These are phyloP conservation scores for Trichoderma sp. DNA, from an alignment of 2,329 filamentous ascomycete species.

Conservation along the genomic window DNA sequence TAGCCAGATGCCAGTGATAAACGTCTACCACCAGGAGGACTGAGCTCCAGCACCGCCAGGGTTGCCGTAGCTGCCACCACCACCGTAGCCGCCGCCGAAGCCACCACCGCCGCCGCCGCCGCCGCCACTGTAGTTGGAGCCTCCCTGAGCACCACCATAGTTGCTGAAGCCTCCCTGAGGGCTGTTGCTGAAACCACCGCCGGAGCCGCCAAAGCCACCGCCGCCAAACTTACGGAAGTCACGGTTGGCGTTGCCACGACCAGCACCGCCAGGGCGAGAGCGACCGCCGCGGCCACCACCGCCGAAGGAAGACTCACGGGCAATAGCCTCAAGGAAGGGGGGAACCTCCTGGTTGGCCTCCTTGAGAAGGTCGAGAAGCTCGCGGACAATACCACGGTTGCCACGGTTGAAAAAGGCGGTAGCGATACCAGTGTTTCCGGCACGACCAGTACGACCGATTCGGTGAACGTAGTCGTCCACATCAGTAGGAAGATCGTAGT, in stretches of 20 bases:
- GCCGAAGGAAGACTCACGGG: constrained; percentile 86
- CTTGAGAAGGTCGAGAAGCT: constrained; percentile 96
- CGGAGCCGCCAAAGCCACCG: constrained; percentile 50
- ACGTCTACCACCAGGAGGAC: constrained; percentile 67
- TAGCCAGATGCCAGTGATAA: not conserved
- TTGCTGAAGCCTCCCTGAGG: constrained; percentile 40
- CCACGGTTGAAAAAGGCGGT: constrained; percentile 99
- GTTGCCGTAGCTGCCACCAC: constrained; percentile 57
- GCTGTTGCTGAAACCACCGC: constrained; percentile 40
- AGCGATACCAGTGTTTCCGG: constrained; percentile 96
- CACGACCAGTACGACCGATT: constrained; percentile 99
- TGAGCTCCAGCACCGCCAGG: constrained; percentile 69
- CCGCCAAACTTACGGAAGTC: constrained; percentile 84
- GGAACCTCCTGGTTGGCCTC: constrained; percentile 98
- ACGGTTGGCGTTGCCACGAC: constrained; percentile 73
- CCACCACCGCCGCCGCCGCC: constrained; percentile 49
- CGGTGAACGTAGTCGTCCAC: constrained; percentile 99
- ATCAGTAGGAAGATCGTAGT: constrained; percentile 98
- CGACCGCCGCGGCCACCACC: constrained; percentile 66
- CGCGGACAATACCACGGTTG: constrained; percentile 95
- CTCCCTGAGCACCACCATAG: constrained; percentile 39
- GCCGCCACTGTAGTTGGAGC: constrained; percentile 44
- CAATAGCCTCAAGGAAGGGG: constrained; percentile 92
- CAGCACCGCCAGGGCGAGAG: constrained; percentile 51
- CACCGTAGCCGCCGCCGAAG: constrained; percentile 50